These are phyloP conservation scores for Leccinum rimulosum DNA, from an alignment of 768 basidiomycete genomes.

Conservation along the genomic window DNA sequence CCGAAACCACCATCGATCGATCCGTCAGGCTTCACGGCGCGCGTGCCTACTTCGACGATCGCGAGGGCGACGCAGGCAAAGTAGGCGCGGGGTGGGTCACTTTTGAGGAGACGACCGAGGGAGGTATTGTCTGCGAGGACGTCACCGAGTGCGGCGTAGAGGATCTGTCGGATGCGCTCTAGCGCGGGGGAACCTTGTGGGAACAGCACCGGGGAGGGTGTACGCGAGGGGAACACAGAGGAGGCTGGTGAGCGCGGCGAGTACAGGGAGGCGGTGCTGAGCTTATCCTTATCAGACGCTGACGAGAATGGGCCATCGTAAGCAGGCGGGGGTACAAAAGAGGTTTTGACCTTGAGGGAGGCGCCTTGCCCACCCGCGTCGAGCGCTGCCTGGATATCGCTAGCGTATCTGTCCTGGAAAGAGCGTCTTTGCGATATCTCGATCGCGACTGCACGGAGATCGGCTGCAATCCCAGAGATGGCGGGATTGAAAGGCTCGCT, in stretches of 20 bases:
- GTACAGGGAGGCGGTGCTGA: not conserved
- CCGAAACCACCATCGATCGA: slow-evolving; percentile 52
- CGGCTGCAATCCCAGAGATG: slow-evolving; percentile 67
- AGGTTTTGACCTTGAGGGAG: slow-evolving; percentile 44
- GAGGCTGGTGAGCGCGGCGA: slow-evolving; percentile 8
- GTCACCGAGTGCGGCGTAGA: slow-evolving; percentile 79
- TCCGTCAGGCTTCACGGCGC: slow-evolving; percentile 45
- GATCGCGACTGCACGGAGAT: slow-evolving; percentile 81
- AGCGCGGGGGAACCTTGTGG: slow-evolving; percentile 48
- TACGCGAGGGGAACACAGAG: slow-evolving; percentile 37
- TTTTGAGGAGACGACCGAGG: slow-evolving; percentile 53
- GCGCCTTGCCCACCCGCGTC: slow-evolving; percentile 51
- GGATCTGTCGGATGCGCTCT: slow-evolving; percentile 79
- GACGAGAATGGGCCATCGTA: slow-evolving; percentile 43
- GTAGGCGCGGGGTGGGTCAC: slow-evolving; percentile 72
- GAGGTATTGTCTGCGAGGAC: slow-evolving; percentile 54
- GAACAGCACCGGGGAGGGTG: slow-evolving; percentile 48
- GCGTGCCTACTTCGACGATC: slow-evolving; percentile 63
- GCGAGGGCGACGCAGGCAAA: slow-evolving; percentile 75
- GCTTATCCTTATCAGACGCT: not conserved
- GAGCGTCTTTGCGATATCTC: slow-evolving; percentile 83
- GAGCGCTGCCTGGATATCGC: slow-evolving; percentile 75
- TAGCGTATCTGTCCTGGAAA: slow-evolving; percentile 77
- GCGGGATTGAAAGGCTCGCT: slow-evolving; percentile 38
- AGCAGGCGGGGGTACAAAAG: slow-evolving; percentile 69